phyloP scores from a whole-genome alignment of 805 yeast species.

The Ogataea salicorniae region DNA sequence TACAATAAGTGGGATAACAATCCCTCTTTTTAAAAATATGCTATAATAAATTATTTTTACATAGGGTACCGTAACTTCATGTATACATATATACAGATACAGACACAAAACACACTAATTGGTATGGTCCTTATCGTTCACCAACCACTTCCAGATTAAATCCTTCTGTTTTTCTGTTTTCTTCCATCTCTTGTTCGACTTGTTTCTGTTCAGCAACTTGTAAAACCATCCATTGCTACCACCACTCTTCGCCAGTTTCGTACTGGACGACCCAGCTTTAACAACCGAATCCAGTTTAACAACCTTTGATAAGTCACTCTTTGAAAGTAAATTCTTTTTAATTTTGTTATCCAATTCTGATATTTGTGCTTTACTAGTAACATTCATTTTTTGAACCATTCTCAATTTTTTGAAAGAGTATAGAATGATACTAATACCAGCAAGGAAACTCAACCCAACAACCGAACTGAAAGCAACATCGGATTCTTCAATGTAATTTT shows the following conservation, averaged over 20 bases:
- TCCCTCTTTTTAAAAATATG: background rate
- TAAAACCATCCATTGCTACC: too few species aligned
- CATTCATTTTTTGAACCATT: slow-evolving; percentile 61
- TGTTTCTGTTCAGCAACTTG: background rate
- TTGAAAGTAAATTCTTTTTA: slow-evolving; percentile 7
- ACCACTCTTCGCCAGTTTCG: too few species aligned
- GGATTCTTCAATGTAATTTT: slow-evolving; percentile 71
- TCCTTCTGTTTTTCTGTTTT: slow-evolving; percentile 32
- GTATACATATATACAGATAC: too few species aligned
- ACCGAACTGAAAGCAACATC: slow-evolving; percentile 57
- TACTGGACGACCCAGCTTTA: background rate
- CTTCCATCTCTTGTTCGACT: background rate
- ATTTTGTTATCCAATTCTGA: slow-evolving; percentile 24
- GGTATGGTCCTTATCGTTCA: slow-evolving; percentile 34
- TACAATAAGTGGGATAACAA: too few species aligned
- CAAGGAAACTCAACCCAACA: slow-evolving; percentile 43
- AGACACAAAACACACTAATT: background rate
- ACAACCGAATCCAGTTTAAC: slow-evolving; percentile 16
- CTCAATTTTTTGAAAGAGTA: slow-evolving; percentile 52
- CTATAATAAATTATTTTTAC: background rate
- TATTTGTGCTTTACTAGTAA: slow-evolving; percentile 38
- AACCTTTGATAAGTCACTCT: background rate
- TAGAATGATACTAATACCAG: slow-evolving; percentile 51
- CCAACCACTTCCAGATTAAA: slow-evolving; percentile 52
- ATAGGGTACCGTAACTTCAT: too few species aligned